Percentiles rank a stretch among this genome's conserved stretches.
phyloP scores from a whole-genome alignment of 2,329 filamentous ascomycete species.

The Arthrobotrys iridis region DNA sequence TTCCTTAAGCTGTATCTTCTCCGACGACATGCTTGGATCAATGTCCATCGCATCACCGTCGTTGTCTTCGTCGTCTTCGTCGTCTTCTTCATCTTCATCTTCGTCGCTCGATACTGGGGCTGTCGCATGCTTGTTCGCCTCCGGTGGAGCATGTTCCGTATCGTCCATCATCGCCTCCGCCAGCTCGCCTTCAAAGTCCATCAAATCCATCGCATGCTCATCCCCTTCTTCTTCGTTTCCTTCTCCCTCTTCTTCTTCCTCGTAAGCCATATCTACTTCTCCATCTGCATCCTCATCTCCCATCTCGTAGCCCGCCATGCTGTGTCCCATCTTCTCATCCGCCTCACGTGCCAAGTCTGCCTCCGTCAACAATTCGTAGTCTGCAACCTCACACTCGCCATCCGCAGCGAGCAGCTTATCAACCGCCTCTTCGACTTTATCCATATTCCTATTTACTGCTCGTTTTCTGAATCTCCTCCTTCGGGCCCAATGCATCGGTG shows the following conservation, averaged over 20 bases:
- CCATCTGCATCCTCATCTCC: slow-evolving; percentile 60
- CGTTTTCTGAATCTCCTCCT: slow-evolving; percentile 70
- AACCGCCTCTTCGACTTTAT: slow-evolving; percentile 69
- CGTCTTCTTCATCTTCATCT: slow-evolving; percentile 64
- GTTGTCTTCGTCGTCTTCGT: slow-evolving; percentile 61
- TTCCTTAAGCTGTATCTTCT: slow-evolving; percentile 64
- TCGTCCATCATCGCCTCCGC: slow-evolving; percentile 58
- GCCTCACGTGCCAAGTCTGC: slow-evolving; percentile 59
- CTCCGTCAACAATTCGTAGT: slow-evolving; percentile 63
- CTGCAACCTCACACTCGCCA: slow-evolving; percentile 61
- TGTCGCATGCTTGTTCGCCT: slow-evolving; percentile 56
- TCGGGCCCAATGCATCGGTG: slow-evolving; percentile 70
- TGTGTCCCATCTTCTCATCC: slow-evolving; percentile 56
- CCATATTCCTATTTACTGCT: slow-evolving; percentile 68
- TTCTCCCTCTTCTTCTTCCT: slow-evolving; percentile 61
- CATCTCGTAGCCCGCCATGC: slow-evolving; percentile 61
- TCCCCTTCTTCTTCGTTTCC: slow-evolving; percentile 21
- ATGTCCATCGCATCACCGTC: slow-evolving; percentile 64
- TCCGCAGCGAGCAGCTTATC: slow-evolving; percentile 67
- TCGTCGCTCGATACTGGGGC: slow-evolving; percentile 60
- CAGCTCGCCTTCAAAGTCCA: slow-evolving; percentile 57
- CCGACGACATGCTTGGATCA: slow-evolving; percentile 65
- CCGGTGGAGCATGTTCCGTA: slow-evolving; percentile 57
- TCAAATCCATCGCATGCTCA: slow-evolving; percentile 56
- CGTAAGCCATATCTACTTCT: slow-evolving; percentile 60